Base-by-base conservation (phyloP, 768 basidiomycete species). In the Tephrocybe sp. region DNA sequence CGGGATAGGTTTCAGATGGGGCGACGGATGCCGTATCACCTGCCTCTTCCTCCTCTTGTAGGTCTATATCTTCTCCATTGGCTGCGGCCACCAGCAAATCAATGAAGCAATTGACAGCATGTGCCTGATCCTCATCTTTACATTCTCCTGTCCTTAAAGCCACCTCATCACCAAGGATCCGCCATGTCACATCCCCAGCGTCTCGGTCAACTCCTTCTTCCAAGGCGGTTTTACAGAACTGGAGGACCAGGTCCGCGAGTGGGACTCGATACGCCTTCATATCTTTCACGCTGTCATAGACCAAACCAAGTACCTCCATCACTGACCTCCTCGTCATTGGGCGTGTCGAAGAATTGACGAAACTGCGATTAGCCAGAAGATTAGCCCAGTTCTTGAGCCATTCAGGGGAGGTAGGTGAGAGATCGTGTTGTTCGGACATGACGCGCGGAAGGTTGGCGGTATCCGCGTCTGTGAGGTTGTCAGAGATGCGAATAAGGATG, bases 361-460 rank as follows among this genome's bases (percentile, higher is more conserved):
- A 65, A 0, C 67, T 69, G 13, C 73, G 62, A 52, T 81, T 81
- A n/a, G 66, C 68, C 12, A 89, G 63, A 5, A 89, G 68, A 33
- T 58, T 73, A 33, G 72, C 64, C 89, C 89, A 90, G 60, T 85
- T 83, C 14, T 68, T 68, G 22, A 90, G 64, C 89, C 89, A 92
- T 5, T 82, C 76, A 0, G 84, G 80, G 1, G 84, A 82, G 10
- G 85, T 85, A 1, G 89, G 89, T 2, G 81, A 83, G 30, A 90
- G 73, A 42, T 82, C 78, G 55, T 86, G 82, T 49, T 86, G 80
- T 39, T 82, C 80, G 33, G 75, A 69, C 83, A 92, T 86, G 46
- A 80, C 68, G 10, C 61, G 60, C 7, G 88, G 79, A 2, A 89
- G 72, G 45, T 76, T 76, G 0, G 82, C 78, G 0, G 86, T 85